phyloP scores from a whole-genome alignment of 805 yeast species.

The Wickerhamomyces tratensis region DNA sequence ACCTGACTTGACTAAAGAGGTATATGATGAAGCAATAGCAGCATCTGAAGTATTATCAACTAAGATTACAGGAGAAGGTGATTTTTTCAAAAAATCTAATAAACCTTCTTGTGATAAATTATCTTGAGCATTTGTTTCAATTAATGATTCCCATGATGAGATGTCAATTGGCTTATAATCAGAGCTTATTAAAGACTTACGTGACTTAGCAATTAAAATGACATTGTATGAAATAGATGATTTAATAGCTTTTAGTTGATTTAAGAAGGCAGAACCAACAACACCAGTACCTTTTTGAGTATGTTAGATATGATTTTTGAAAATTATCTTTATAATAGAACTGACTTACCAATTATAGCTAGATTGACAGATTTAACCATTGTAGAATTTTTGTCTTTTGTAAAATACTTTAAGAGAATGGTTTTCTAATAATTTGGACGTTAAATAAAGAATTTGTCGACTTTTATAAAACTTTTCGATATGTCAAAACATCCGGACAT shows the following conservation, averaged over 20 bases:
- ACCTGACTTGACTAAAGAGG: slow-evolving; percentile 62
- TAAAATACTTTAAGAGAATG: too few relatives aligned
- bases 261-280: slow-evolving; percentile 86
- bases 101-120: slow-evolving; percentile 49
- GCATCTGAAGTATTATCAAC: slow-evolving; percentile 93
- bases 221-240: slow-evolving; percentile 62
- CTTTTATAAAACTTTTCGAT: too few relatives aligned
- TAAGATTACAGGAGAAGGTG: slow-evolving; percentile 69
- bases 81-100: slow-evolving; percentile 49
- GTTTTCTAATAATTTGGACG: too few relatives aligned
- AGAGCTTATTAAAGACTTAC: slow-evolving; percentile 54
- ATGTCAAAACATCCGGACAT: too few relatives aligned
- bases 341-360: slow-evolving; percentile 52
- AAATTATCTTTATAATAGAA: not conserved
- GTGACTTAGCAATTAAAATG: slow-evolving; percentile 68
- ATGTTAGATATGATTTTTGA: slow-evolving; percentile 1
- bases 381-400: slow-evolving; percentile 1
- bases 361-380: slow-evolving; percentile 52
- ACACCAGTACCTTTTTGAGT: slow-evolving; percentile 66
- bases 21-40: slow-evolving; percentile 66
- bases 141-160: slow-evolving; percentile 41
- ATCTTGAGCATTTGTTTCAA: slow-evolving; percentile 32
- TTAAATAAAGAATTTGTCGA: too few relatives aligned
- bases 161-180: slow-evolving; percentile 69
- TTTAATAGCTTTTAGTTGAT: slow-evolving; percentile 60